Percentiles rank a stretch among this genome's conserved stretches.
phyloP scores from a whole-genome alignment of 2,329 filamentous ascomycete genomes.

The Cryphonectria parasitica region DNA sequence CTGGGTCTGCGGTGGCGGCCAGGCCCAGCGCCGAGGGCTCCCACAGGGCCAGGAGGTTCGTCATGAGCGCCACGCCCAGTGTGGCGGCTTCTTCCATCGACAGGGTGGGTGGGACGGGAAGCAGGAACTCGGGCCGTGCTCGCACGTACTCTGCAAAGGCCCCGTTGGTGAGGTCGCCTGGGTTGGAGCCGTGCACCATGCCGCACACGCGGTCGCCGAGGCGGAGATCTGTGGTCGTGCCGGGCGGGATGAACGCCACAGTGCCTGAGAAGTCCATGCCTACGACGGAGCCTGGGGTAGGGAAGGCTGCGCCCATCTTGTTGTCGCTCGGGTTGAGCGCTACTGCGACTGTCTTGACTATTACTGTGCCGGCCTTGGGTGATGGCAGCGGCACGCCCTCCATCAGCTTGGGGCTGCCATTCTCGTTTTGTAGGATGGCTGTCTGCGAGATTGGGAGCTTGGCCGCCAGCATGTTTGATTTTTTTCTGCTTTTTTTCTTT shows the following conservation, averaged over 20 bases:
- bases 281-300: slow-evolving; percentile 28
- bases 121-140: slow-evolving; percentile 35
- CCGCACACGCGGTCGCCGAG: slow-evolving; percentile 44
- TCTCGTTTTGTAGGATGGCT: too few species aligned
- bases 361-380: too few species aligned
- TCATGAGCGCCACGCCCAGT: slow-evolving; percentile 31
- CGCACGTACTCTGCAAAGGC: slow-evolving; percentile 43
- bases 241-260: slow-evolving; percentile 29
- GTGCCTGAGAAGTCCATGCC: slow-evolving; percentile 34
- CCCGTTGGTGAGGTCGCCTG: slow-evolving; percentile 36
- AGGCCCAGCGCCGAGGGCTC: not conserved
- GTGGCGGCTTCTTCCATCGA: slow-evolving; percentile 38
- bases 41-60: not conserved
- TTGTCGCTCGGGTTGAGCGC: slow-evolving; percentile 34
- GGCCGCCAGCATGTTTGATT: too few species aligned
- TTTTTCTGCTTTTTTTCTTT: too few species aligned
- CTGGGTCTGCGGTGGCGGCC: not conserved
- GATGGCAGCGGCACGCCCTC: too few species aligned
- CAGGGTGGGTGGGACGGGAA: slow-evolving; percentile 39
- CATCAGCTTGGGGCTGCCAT: too few species aligned
- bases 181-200: slow-evolving; percentile 40
- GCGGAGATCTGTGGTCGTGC: slow-evolving; percentile 28
- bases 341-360: slow-evolving; percentile 15
- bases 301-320: slow-evolving; percentile 31
- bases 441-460: too few species aligned